Evolutionary conservation across 1,139 yeast species (phyloP), one percentile per base, ranked within the genome.

Genomic region (Taiozyma sp.): DNA sequence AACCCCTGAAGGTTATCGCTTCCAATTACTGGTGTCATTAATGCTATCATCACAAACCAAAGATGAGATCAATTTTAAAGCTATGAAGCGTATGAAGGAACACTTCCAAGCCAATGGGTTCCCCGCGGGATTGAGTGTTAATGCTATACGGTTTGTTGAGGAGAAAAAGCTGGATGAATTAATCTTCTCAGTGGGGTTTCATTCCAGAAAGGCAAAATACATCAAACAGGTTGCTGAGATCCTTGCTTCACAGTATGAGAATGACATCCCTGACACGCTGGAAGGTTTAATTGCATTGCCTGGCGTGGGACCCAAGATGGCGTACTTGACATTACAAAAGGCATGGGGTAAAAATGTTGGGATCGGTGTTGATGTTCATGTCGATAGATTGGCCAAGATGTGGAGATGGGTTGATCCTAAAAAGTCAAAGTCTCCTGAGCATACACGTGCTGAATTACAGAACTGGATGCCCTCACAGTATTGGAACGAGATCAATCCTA

Each of bases 251-350:
- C 62, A 77, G 19, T 81, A 76, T 63, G 69, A 72, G 22, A 84
- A 84, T 9, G 97, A 91, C 61, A 77, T 92, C 2, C 93, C 93
- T 0, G 69, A 78, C 16, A 81, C 84, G 0, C 77, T 90, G 13
- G 82, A 78, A 10, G 92, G 85, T 1, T 74, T 91, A 52, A 75
- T 80, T 4, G 69, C 77, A 0, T 69, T 92, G 39, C 97, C 97
- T 0, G 99, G 99, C 0, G 96, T 92, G 1, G 99, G 99, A 0
- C 97, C 97, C 12, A 92, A 92, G 65, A 92, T 92, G 98, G 96
- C 96, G 0, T 87, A 80, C 65, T 69, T 92, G 38, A 75, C 92
- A 4, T 71, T 90, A 57, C 96, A 90, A 61, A 78, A 82, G 43
- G 97, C 95, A 0, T 91, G 97, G 96, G 72, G 76, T 40, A 72